phyloP scores from a whole-genome alignment of 2,329 filamentous ascomycete species.

The Thelonectria olida region DNA sequence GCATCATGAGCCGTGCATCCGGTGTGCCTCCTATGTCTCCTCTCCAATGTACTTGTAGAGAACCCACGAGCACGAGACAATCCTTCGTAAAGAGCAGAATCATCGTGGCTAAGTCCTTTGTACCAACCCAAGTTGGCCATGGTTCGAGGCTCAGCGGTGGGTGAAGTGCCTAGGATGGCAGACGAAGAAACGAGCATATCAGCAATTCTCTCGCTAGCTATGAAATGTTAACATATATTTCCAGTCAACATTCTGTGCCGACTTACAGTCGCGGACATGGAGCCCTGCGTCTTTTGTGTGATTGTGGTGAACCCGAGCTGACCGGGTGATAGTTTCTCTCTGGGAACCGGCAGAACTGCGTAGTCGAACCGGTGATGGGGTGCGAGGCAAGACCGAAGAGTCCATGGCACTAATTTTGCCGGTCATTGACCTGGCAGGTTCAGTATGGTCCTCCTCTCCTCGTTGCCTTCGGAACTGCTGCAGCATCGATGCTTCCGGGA shows the following conservation, averaged over 20 bases:
- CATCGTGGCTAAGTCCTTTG: constrained; percentile 14
- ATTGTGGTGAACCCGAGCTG: constrained; percentile 28
- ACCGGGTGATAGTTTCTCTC: constrained; percentile 12
- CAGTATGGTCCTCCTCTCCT: constrained; percentile 50
- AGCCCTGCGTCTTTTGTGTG: constrained; percentile 16
- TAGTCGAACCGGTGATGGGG: constrained; percentile 36
- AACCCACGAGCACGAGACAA: constrained; percentile 37
- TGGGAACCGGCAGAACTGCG: constrained; percentile 14
- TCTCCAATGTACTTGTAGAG: constrained; percentile 33
- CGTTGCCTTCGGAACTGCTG: constrained; percentile 45
- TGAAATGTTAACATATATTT: constrained; percentile 6
- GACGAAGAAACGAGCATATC: constrained; percentile 39
- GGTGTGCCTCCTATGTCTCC: constrained; percentile 11
- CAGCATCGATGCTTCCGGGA: constrained; percentile 48
- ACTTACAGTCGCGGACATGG: constrained; percentile 32
- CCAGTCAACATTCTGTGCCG: not conserved
- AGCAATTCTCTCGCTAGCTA: constrained; percentile 34
- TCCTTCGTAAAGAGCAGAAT: constrained; percentile 12
- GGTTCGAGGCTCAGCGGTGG: constrained; percentile 15
- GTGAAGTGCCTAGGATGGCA: constrained; percentile 35
- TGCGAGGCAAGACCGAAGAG: constrained; percentile 36
- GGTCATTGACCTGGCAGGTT: constrained; percentile 40
- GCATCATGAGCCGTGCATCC: constrained; percentile 19
- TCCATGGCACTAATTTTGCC: constrained; percentile 43
- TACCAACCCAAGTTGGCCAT: constrained; percentile 23